Evolutionary conservation across 495 filamentous ascomycete species (phyloP).

Genomic region (Podospora pseudoanserina): DNA sequence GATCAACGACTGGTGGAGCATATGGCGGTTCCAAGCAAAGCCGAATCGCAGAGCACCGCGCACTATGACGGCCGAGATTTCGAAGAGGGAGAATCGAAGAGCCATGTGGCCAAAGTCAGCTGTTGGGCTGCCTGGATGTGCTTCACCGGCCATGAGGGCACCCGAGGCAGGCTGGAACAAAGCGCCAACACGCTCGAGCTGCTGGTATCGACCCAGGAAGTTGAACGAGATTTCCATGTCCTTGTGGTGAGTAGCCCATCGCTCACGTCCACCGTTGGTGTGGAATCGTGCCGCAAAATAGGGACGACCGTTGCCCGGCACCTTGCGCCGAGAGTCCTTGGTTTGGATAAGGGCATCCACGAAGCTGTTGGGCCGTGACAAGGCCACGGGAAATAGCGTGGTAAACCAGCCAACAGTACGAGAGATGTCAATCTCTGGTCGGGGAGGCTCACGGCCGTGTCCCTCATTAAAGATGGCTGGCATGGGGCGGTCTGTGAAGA

Average conservation of each 20-base stretch:
- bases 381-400: conserved; percentile 23
- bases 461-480: conserved; percentile 46
- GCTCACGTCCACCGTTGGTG: conserved; percentile 30
- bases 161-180: conserved; percentile 44
- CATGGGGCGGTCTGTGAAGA: conserved; percentile 41
- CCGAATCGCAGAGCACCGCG: conserved; percentile 50
- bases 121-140: conserved; percentile 16
- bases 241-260: conserved; percentile 31
- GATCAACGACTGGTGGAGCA: conserved; percentile 51
- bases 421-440: conserved; percentile 22
- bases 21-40: conserved; percentile 56
- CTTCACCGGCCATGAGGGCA: conserved; percentile 26
- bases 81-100: conserved; percentile 55
- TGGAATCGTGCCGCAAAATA: conserved; percentile 38
- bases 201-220: conserved; percentile 59
- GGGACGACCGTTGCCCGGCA: conserved; percentile 19
- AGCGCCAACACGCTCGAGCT: conserved; percentile 54
- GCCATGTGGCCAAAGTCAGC: conserved; percentile 42
- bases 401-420: conserved; percentile 34
- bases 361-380: conserved; percentile 13
- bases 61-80: conserved; percentile 43
- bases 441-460: conserved; percentile 29
- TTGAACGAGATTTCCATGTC: conserved; percentile 62
- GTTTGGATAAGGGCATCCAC: conserved; percentile 18
- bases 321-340: conserved; percentile 25